These are phyloP conservation scores for Backusella sp. DNA, from an alignment of 192 early-diverging fungal genomes.

Conservation along the genomic window DNA sequence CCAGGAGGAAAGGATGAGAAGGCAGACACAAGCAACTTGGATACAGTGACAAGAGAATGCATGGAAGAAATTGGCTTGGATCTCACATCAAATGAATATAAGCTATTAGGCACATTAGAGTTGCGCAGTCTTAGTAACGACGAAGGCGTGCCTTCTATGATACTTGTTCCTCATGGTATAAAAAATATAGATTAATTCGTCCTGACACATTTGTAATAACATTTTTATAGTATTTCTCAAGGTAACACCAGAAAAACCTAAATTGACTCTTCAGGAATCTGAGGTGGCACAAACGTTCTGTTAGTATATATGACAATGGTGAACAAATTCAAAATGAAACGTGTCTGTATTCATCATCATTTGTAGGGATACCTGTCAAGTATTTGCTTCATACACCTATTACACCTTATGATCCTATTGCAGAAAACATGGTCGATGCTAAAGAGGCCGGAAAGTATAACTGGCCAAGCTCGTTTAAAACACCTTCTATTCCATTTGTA, in stretches of 20 bases:
- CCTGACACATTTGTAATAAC: background rate
- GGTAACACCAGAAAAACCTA: slow-evolving; percentile 20
- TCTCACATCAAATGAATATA: slow-evolving; percentile 19
- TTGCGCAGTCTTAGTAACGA: slow-evolving; percentile 4
- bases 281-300: slow-evolving; percentile 24
- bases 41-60: slow-evolving; percentile 29
- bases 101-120: slow-evolving; percentile 20
- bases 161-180: slow-evolving; percentile 27
- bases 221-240: slow-evolving; percentile 22
- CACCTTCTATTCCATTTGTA: background rate
- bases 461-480: background rate
- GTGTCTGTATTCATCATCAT: background rate
- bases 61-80: slow-evolving; percentile 33
- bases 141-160: slow-evolving; percentile 13
- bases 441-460: background rate
- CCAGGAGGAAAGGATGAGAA: slow-evolving; percentile 33
- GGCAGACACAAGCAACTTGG: slow-evolving; percentile 18
- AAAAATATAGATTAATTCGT: background rate
- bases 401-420: background rate
- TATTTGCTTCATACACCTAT: background rate
- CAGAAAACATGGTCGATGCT: background rate
- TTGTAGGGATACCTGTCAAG: slow-evolving; percentile 9
- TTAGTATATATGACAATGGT: background rate
- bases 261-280: slow-evolving; percentile 15
- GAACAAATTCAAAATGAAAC: background rate